Base-by-base conservation (phyloP, 2,329 filamentous ascomycete genomes). In the Fusarium bulbicola region DNA sequence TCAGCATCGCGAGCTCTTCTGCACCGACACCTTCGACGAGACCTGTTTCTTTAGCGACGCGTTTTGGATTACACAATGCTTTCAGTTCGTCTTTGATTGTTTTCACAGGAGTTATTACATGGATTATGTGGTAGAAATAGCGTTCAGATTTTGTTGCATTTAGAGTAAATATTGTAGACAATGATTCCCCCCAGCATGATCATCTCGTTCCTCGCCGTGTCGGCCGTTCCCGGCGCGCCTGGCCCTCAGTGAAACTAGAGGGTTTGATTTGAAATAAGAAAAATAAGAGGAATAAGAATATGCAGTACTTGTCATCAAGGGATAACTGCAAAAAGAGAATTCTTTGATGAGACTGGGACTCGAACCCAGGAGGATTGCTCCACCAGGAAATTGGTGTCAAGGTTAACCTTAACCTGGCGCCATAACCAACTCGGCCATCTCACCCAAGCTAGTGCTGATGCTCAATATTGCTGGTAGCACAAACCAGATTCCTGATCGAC, bases 371-470 rank as follows among this genome's bases (percentile, higher is more conserved):
- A 68, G 66, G 66, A 68, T 68, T 68, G 66, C 66, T 68, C 66
- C 66, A 68, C 66, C 66, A 68, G 66, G 66, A 68, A 68, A 68
- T 63, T 63, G 39, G 57, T 68, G 66, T 68, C 57, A 63, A 68
- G 66, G 66, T 68, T 68, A 46, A 68, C 66, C 66, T 68, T 68
- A 68, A 68, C 66, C 66, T 68, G 66, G 64, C 66, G 66, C 66
- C 66, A 68, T 68, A 68, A 68, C 66, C 66, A 69, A 69, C 66
- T 69, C 66, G 66, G 66, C 66, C 66, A 69, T 69, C 66, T 69
- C 66, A 69, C 66, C 66, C n/a, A 58, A 58, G 45, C 65, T 69
- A 64, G 45, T 58, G 50, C 21, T 69, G 21, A 37, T 67, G 16
- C 0, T 26, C 5, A 18, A 5, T 1, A 2, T 1, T 0, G 2